Conservation (phyloP, 1,284 basidiomycete species). For the Sanghuangporus baumii region DNA sequence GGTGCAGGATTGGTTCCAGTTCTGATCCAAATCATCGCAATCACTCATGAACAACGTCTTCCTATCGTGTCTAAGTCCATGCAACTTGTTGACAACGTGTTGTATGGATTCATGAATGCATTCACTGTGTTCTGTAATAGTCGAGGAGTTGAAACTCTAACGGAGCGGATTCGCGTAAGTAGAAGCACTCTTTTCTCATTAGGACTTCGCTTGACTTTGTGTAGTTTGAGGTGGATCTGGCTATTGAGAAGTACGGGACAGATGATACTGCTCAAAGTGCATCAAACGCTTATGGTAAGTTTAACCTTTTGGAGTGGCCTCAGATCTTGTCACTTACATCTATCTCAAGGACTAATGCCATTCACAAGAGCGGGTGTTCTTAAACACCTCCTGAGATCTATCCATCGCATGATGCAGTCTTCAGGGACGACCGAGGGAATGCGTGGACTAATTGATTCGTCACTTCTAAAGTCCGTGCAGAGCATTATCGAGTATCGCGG, state of each 20-base stretch:
- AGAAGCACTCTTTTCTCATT: slow-evolving; percentile 4
- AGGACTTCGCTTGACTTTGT: background rate
- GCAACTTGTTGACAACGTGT: slow-evolving; percentile 88
- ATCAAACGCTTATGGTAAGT: slow-evolving; percentile 50
- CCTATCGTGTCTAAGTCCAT: slow-evolving; percentile 81
- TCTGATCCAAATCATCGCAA: slow-evolving; percentile 84
- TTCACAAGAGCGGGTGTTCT: slow-evolving; percentile 69
- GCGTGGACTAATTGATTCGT: slow-evolving; percentile 90
- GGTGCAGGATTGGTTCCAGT: slow-evolving; percentile 94
- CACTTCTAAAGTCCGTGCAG: slow-evolving; percentile 83
- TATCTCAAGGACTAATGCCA: slow-evolving; percentile 50
- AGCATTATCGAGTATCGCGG: slow-evolving; percentile 80
- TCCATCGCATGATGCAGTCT: slow-evolving; percentile 95
- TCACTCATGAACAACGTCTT: slow-evolving; percentile 60
- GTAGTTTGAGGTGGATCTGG: slow-evolving; percentile 68
- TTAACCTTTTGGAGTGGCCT: background rate
- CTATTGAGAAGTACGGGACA: slow-evolving; percentile 51
- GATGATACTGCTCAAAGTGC: slow-evolving; percentile 42
- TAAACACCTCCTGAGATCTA: slow-evolving; percentile 88
- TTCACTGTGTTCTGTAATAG: slow-evolving; percentile 85
- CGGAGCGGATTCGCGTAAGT: slow-evolving; percentile 79
- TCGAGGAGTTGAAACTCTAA: slow-evolving; percentile 81
- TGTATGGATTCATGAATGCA: slow-evolving; percentile 86
- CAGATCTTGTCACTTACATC: slow-evolving; percentile 6
- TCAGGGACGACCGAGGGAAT: slow-evolving; percentile 93